Conservation (phyloP, 805 yeast genomes). For the Ascoidea asiatica region DNA sequence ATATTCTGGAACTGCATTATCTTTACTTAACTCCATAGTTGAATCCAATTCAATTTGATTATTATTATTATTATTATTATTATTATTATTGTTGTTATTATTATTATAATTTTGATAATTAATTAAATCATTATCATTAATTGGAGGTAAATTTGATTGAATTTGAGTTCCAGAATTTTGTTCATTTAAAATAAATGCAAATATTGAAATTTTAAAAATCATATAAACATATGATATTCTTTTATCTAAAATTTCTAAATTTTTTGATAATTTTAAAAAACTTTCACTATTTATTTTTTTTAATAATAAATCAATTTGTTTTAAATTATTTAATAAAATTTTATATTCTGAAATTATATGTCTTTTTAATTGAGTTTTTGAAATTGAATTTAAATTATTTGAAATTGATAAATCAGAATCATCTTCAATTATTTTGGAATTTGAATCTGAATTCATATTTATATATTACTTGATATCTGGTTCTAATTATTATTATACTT, state of each 20-base stretch:
- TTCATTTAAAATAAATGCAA: not conserved
- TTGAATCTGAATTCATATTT: too few relatives aligned
- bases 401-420: too few relatives aligned
- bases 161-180: not conserved
- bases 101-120: not conserved
- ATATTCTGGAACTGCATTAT: not conserved
- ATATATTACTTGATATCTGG: too few relatives aligned
- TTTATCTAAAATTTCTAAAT: not conserved
- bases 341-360: too few relatives aligned
- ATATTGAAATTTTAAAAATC: not conserved
- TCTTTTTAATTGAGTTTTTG: too few relatives aligned
- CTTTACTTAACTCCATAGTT: not conserved
- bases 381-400: too few relatives aligned
- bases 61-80: too few relatives aligned
- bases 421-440: too few relatives aligned
- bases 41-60: not conserved
- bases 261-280: not conserved
- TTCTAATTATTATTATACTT: too few relatives aligned
- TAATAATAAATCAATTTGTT: too few relatives aligned
- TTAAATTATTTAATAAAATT: too few relatives aligned
- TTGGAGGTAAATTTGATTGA: not conserved
- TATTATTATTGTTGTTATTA: not conserved
- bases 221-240: not conserved
- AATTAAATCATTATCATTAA: not conserved
- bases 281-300: too few relatives aligned